Evolutionary conservation across 192 early-diverging fungal genomes (phyloP), one percentile per base, ranked within the genome.

Genomic region (Umbelopsis sp.): DNA sequence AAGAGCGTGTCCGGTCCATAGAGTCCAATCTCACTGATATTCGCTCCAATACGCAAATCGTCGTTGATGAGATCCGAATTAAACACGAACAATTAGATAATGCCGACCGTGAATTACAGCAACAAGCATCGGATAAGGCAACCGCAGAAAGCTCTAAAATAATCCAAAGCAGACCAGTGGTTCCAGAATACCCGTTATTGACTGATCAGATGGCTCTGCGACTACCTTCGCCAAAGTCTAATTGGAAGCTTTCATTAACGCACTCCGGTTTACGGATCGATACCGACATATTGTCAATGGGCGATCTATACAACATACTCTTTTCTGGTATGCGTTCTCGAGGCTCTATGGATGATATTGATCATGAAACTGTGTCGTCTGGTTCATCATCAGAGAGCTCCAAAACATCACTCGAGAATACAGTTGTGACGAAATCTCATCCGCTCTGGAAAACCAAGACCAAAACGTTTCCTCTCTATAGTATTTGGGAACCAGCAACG

Each of bases 201-300:
- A 32, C 24, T 32, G 56, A 62, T 16, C 56, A 36, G 29, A 62
- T 32, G 31, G 26, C 26, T 12, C 32, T 62, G 56, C 56, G 56
- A 32, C 26, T 62, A 16, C 56, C 56, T 0, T 10, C 32, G 4
- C 12, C 31, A 20, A 62, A 67, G 20, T 45, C 66, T 16, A 67
- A 67, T 12, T 73, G 72, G 72, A 65, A 59, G 8, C 41, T 78
- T 0, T 74, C 77, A 26, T 49, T 78, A 0, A 78, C 77, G 7
- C 65, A 49, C 16, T 59, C 59, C 31, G 77, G 77, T 6, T 21
- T 78, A 16, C 47, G 72, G 9, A 70, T 78, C 17, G 72, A 78
- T 8, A 78, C 77, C n/a, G 68, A 69, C 7, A 78, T 78, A 11
- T n/a, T 73, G 14, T 74, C 77, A 3, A 38, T 78, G 22, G 62